phyloP scores from a whole-genome alignment of 2,329 filamentous ascomycete species.

The Calonectria henricotiae region DNA sequence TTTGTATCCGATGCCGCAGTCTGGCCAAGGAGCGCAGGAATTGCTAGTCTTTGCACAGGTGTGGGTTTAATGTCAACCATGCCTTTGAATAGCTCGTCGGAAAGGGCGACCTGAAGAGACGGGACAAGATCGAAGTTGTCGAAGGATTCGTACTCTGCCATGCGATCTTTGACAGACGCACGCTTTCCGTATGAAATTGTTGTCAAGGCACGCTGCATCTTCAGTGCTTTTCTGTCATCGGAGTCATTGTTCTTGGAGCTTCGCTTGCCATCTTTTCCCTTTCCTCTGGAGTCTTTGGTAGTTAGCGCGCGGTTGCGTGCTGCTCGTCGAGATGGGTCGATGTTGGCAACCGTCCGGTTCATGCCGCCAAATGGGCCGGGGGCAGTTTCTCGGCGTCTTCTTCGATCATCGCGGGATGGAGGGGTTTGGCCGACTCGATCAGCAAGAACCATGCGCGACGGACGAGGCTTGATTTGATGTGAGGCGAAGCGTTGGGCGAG shows the following conservation, averaged over 20 bases:
- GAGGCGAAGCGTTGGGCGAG: conserved; percentile 58
- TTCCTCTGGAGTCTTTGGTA: conserved; percentile 47
- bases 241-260: conserved; percentile 50
- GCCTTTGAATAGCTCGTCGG: conserved; percentile 81
- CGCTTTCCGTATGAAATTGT: conserved; percentile 83
- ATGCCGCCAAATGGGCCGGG: conserved; percentile 71
- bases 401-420: conserved; percentile 56
- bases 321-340: conserved; percentile 51
- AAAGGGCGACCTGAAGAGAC: conserved; percentile 79
- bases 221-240: conserved; percentile 81
- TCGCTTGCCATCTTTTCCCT: conserved; percentile 52
- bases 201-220: conserved; percentile 90
- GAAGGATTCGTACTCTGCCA: conserved; percentile 82
- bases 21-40: conserved; percentile 83
- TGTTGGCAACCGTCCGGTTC: conserved; percentile 69
- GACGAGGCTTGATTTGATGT: conserved; percentile 57
- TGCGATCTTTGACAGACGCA: conserved; percentile 68
- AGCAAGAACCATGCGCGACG: conserved; percentile 74
- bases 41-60: conserved; percentile 90
- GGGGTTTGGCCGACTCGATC: conserved; percentile 66
- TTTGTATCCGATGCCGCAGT: conserved; percentile 54
- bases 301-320: conserved; percentile 39
- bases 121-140: conserved; percentile 85
- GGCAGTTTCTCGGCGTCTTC: conserved; percentile 58
- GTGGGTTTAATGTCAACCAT: conserved; percentile 86